These are phyloP conservation scores for Priceomyces fermenticarens DNA, from an alignment of 805 yeast species.

Conservation along the genomic window DNA sequence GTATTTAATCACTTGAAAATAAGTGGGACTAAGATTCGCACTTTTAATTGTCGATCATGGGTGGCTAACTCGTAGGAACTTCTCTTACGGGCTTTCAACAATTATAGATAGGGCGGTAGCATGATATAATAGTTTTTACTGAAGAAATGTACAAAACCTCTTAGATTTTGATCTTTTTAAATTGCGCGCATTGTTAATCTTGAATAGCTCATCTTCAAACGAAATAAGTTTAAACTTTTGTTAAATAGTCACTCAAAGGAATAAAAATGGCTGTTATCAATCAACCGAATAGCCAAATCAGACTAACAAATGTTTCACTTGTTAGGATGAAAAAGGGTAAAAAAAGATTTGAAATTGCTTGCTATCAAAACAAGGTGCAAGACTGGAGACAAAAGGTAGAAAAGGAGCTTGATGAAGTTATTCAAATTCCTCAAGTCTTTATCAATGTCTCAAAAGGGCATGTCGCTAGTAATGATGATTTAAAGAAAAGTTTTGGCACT, in stretches of 20 bases:
- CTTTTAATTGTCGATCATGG: too few species aligned
- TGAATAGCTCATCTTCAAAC: not conserved
- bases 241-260: too few species aligned
- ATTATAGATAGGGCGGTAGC: too few species aligned
- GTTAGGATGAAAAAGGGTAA: slow-evolving; percentile 90
- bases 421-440: slow-evolving; percentile 95
- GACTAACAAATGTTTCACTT: slow-evolving; percentile 88
- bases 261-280: slow-evolving; percentile 54
- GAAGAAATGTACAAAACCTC: not conserved
- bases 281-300: slow-evolving; percentile 88
- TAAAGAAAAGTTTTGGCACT: slow-evolving; percentile 69
- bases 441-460: slow-evolving; percentile 91
- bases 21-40: too few species aligned
- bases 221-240: too few species aligned
- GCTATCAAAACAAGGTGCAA: slow-evolving; percentile 95
- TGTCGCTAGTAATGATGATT: slow-evolving; percentile 84
- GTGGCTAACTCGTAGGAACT: too few species aligned
- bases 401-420: slow-evolving; percentile 90
- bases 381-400: slow-evolving; percentile 89
- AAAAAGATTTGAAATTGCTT: slow-evolving; percentile 90
- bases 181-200: not conserved
- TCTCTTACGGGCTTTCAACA: too few species aligned
- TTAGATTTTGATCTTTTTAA: not conserved
- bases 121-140: too few species aligned
- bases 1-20: too few species aligned